Base-by-base conservation (phyloP, 176 grass and related monocot species). In the Paspalum notatum region DNA sequence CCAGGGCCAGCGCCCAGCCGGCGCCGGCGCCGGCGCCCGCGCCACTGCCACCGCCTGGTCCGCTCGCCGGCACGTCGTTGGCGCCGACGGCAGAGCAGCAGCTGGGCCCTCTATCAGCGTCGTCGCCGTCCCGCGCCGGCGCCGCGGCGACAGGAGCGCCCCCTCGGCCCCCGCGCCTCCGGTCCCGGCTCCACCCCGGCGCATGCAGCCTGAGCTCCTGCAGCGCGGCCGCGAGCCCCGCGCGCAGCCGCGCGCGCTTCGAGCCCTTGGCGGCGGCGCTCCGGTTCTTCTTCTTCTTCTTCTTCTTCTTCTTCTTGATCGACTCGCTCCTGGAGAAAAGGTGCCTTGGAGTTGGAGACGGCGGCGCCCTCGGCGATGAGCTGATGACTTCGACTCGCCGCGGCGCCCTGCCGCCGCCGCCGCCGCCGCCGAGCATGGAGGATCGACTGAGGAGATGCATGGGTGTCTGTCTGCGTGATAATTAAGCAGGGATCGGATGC, bases 201-300 rank as follows among this genome's bases (percentile, higher is more conserved):
- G 37, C 75, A n/a, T n/a, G n/a, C 56, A 83, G 46, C 55, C 26
- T 70, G 66, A 87, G 79, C 14, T 77, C 72, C 25, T 27, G 77
- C 76, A 81, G 83, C 46, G 70, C 80, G 74, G 86, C 74, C 42
- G 74, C 71, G 80, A 88, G 60, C 14, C 67, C 69, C 50, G 74
- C 72, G 42, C 62, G 51, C 25, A 84, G 50, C 18, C 62, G 41
- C 4, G 40, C 51, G 0, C 82, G 55, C 73, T 22, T 84, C 6
- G 72, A 84, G 7, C 62, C 50, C 41, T 77, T 45, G 20, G 6
- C n/a, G 38, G 18, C 50, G 1, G 22, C 46, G 68, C 24, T 27
- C 7, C 15, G 52, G 8, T 24, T 38, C 43, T 25, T 59, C 71
- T 39, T 59, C 71, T 75, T 81, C 66, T 87, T 87, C n/a, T n/a